A percentile compares a stretch with the other conserved stretches of the same genome.
Conservation (phyloP, 805 yeast species). For the Saccharomycopsis amapae region DNA sequence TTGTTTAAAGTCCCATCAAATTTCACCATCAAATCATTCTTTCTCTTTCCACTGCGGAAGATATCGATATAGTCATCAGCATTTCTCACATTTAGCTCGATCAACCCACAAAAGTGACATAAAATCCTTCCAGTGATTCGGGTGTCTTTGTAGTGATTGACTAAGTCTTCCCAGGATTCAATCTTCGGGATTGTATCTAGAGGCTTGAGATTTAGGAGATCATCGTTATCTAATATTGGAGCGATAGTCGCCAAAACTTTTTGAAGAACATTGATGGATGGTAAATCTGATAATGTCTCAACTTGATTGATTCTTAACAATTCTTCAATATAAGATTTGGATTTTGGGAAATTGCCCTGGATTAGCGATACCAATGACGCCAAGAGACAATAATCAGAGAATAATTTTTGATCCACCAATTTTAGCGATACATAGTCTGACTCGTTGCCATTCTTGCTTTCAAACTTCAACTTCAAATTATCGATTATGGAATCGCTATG, state of each 20-base stretch:
- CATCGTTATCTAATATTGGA: slow-evolving; percentile 25
- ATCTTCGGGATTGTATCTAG: slow-evolving; percentile 8
- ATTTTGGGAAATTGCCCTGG: slow-evolving; percentile 23
- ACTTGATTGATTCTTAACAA: background rate
- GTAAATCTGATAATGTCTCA: background rate
- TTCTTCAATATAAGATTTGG: slow-evolving; percentile 13
- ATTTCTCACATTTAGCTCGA: slow-evolving; percentile 25
- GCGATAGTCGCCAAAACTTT: slow-evolving; percentile 22
- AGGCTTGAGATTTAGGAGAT: slow-evolving; percentile 7
- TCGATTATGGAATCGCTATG: slow-evolving; percentile 23
- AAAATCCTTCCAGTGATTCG: slow-evolving; percentile 31
- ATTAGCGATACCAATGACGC: slow-evolving; percentile 24
- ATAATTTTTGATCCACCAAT: slow-evolving; percentile 8
- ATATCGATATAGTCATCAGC: slow-evolving; percentile 20
- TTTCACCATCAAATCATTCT: background rate
- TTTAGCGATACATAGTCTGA: background rate
- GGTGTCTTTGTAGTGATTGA: slow-evolving; percentile 25
- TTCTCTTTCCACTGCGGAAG: slow-evolving; percentile 14
- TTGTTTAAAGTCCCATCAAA: background rate
- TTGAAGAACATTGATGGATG: slow-evolving; percentile 8
- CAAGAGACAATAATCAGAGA: slow-evolving; percentile 19
- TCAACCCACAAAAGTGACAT: slow-evolving; percentile 31
- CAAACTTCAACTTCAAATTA: background rate
- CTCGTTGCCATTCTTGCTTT: background rate
- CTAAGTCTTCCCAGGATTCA: slow-evolving; percentile 23